Percentiles rank a stretch among this genome's conserved stretches.
Conservation (phyloP, 371 early-diverging fungal genomes). For the Syncephalastrum monosporum region DNA sequence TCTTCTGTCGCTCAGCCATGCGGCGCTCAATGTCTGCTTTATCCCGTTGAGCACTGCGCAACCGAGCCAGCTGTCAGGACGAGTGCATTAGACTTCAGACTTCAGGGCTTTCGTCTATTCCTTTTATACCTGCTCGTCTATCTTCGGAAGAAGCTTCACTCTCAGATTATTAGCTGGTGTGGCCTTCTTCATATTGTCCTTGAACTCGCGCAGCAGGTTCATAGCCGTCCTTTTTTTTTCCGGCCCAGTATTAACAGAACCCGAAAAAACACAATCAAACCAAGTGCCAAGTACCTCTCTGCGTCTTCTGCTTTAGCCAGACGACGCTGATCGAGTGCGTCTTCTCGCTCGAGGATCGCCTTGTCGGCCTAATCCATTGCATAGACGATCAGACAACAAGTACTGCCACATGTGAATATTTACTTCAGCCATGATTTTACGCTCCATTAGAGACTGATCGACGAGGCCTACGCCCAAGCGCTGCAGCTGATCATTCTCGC, state of each 20-base stretch:
- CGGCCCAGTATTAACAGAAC: too few relatives aligned
- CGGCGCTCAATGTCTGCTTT: constrained; percentile 49
- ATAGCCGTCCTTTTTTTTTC: too few relatives aligned
- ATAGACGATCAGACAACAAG: constrained; percentile 4
- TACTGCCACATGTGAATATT: constrained; percentile 11
- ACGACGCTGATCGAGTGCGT: constrained; percentile 52
- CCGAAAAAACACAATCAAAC: too few relatives aligned
- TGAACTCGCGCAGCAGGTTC: too few relatives aligned
- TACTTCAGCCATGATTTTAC: constrained; percentile 64
- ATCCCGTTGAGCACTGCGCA: constrained; percentile 40
- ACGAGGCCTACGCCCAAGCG: constrained; percentile 57
- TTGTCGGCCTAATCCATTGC: constrained; percentile 49
- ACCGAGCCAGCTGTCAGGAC: constrained; percentile 24
- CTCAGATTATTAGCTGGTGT: background rate
- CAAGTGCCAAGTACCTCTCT: too few relatives aligned
- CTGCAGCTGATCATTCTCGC: constrained; percentile 14
- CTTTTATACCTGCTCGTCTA: constrained; percentile 30
- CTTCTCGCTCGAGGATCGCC: constrained; percentile 56
- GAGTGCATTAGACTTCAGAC: too few relatives aligned
- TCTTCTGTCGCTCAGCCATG: constrained; percentile 29
- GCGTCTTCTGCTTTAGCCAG: constrained; percentile 38
- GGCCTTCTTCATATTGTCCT: constrained; percentile 25
- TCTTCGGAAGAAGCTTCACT: constrained; percentile 24
- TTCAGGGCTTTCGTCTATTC: background rate
- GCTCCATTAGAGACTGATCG: constrained; percentile 65